Conservation (phyloP, 164 flowering plant genomes). For the Vitis riparia region DNA sequence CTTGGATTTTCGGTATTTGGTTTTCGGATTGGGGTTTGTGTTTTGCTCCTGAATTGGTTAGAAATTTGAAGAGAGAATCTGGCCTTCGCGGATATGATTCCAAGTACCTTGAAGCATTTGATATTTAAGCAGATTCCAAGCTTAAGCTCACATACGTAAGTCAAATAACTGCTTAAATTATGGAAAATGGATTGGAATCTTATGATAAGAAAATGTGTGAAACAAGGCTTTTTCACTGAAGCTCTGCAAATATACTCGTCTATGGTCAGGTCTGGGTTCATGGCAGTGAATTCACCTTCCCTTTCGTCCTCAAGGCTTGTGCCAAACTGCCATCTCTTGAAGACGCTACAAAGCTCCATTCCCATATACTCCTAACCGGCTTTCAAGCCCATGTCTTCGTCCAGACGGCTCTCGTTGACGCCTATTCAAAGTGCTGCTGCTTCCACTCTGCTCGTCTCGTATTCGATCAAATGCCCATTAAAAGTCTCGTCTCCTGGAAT, state of each 20-base stretch:
- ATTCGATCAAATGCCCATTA: constrained; percentile 39
- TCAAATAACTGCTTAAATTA: too few relatives aligned
- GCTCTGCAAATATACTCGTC: constrained; percentile 29
- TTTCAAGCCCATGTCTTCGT: constrained; percentile 28
- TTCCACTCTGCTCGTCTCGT: constrained; percentile 22
- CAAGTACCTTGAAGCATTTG: too few relatives aligned
- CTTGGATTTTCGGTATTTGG: too few relatives aligned
- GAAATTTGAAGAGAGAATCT: too few relatives aligned
- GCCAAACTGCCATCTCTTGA: constrained; percentile 19
- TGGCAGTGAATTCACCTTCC: constrained; percentile 36
- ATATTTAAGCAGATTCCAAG: too few relatives aligned
- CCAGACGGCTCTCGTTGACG: constrained; percentile 34
- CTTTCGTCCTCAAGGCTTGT: constrained; percentile 32
- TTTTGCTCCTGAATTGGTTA: too few relatives aligned
- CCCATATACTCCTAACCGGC: constrained; percentile 27
- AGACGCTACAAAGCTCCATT: constrained; percentile 26
- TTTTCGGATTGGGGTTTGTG: too few relatives aligned
- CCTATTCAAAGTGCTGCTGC: constrained; percentile 26
- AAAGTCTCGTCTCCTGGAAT: constrained; percentile 36
- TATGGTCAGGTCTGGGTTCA: constrained; percentile 28
- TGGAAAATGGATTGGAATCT: constrained; percentile 25
- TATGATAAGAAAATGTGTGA: constrained; percentile 25
- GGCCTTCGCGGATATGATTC: too few relatives aligned
- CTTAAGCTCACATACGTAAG: too few relatives aligned
- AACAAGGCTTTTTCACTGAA: constrained; percentile 21